Conservation (phyloP, 1,139 yeast genomes). For the Wickerhamomyces sp. region DNA sequence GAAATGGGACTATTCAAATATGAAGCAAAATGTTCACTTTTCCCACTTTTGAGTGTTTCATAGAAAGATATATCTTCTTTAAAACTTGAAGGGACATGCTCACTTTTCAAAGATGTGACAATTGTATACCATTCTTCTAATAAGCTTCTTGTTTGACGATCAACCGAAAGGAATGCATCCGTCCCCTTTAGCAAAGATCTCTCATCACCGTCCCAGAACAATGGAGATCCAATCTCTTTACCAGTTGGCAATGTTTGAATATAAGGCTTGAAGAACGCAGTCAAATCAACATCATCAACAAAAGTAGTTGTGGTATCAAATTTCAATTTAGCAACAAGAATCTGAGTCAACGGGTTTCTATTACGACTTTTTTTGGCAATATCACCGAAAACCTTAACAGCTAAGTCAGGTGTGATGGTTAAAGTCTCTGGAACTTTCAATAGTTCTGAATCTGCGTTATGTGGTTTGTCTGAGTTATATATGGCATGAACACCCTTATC, state of each 20-base stretch:
- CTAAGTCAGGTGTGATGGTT: slow-evolving; percentile 39
- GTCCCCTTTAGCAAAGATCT: slow-evolving; percentile 55
- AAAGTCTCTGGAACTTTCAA: slow-evolving; percentile 36
- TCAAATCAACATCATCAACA: slow-evolving; percentile 16
- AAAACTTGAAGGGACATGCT: slow-evolving; percentile 7
- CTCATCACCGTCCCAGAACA: slow-evolving; percentile 55
- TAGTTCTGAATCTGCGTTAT: slow-evolving; percentile 13
- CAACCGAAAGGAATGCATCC: slow-evolving; percentile 38
- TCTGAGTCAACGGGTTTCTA: slow-evolving; percentile 42
- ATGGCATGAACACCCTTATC: slow-evolving; percentile 38
- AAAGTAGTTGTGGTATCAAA: slow-evolving; percentile 25
- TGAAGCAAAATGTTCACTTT: slow-evolving; percentile 18
- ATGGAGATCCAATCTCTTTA: slow-evolving; percentile 49
- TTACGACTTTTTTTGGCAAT: slow-evolving; percentile 24
- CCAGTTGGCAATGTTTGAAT: slow-evolving; percentile 53
- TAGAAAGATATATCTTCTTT: slow-evolving; percentile 19
- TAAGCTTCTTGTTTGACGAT: slow-evolving; percentile 25
- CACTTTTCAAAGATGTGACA: slow-evolving; percentile 8
- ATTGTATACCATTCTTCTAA: slow-evolving; percentile 25
- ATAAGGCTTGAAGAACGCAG: slow-evolving; percentile 43
- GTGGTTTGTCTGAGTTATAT: slow-evolving; percentile 13
- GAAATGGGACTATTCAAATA: slow-evolving; percentile 20
- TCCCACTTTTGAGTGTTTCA: slow-evolving; percentile 11
- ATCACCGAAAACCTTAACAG: slow-evolving; percentile 35
- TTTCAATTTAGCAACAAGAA: slow-evolving; percentile 41